These are phyloP conservation scores for Candida montana DNA, from an alignment of 805 yeast genomes.

Conservation along the genomic window DNA sequence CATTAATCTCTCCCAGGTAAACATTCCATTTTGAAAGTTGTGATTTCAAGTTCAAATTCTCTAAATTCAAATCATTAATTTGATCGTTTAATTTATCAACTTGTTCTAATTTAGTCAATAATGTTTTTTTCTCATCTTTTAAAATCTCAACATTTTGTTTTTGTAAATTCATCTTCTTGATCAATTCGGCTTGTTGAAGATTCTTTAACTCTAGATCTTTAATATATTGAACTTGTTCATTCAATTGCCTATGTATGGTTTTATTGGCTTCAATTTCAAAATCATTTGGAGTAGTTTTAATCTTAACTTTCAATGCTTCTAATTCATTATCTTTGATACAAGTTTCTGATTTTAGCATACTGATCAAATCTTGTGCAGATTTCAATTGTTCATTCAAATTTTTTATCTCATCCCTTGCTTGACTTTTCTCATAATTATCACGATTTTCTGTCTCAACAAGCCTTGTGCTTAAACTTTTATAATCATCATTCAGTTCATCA, in stretches of 20 bases:
- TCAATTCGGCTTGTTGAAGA: conserved; percentile 46
- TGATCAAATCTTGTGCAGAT: background rate
- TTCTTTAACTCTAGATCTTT: conserved; percentile 47
- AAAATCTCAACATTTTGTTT: conserved; percentile 44
- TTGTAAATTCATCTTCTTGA: conserved; percentile 43
- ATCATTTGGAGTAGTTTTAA: conserved; percentile 33
- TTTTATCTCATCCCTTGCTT: background rate
- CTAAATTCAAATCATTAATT: conserved; percentile 43
- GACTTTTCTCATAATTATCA: background rate
- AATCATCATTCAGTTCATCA: conserved; percentile 5
- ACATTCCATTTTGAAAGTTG: conserved; percentile 44
- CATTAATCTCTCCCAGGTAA: conserved; percentile 31
- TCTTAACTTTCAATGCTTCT: conserved; percentile 26
- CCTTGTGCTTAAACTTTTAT: conserved; percentile 5
- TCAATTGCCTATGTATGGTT: conserved; percentile 26
- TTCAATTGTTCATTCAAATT: background rate
- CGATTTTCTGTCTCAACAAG: conserved; percentile 1
- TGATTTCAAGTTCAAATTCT: conserved; percentile 41
- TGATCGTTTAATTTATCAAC: conserved; percentile 40
- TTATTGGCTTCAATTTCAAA: conserved; percentile 31
- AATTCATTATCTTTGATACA: conserved; percentile 23
- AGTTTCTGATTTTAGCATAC: background rate
- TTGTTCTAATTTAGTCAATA: conserved; percentile 33
- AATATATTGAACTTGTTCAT: conserved; percentile 40
- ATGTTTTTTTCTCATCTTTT: conserved; percentile 46